Percentiles rank a stretch among this genome's conserved stretches.
Conservation (phyloP, 306 rosid species). For the Carpinus fangiana region DNA sequence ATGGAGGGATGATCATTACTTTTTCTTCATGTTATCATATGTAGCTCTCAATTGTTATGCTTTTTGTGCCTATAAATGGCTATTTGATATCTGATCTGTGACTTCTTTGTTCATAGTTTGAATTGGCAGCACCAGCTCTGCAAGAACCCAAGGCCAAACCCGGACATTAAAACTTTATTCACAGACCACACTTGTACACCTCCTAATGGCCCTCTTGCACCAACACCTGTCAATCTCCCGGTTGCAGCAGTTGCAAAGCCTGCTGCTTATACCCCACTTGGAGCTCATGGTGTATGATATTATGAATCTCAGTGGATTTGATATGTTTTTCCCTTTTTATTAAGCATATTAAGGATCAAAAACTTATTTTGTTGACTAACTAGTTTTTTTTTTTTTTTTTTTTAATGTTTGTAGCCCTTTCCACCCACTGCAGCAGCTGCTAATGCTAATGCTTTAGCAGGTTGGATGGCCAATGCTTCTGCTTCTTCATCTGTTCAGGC, state of each 20-base stretch:
- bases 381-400: slow-evolving; percentile 10
- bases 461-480: slow-evolving; percentile 93
- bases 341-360: slow-evolving; percentile 1
- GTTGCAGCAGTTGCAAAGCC: slow-evolving; percentile 78
- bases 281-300: slow-evolving; percentile 73
- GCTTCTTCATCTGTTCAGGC: slow-evolving; percentile 92
- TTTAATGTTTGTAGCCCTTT: slow-evolving; percentile 58
- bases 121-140: slow-evolving; percentile 98
- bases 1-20: slow-evolving; percentile 6
- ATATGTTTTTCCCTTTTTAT: slow-evolving; percentile 1
- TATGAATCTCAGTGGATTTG: slow-evolving; percentile 36
- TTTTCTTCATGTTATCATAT: slow-evolving; percentile 14
- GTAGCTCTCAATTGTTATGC: neutral
- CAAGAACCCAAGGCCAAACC: slow-evolving; percentile 73
- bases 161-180: slow-evolving; percentile 83
- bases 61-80: slow-evolving; percentile 15
- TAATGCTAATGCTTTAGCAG: slow-evolving; percentile 81
- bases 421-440: slow-evolving; percentile 67
- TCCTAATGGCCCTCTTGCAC: slow-evolving; percentile 69
- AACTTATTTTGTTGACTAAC: slow-evolving; percentile 21
- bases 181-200: slow-evolving; percentile 73
- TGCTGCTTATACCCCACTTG: slow-evolving; percentile 65
- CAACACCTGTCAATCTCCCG: slow-evolving; percentile 77
- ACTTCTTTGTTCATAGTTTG: slow-evolving; percentile 54
- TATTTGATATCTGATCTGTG: slow-evolving; percentile 20